Evolutionary conservation across 208 protist genomes (phyloP).

Genomic region (Trypanosoma scelopori): DNA sequence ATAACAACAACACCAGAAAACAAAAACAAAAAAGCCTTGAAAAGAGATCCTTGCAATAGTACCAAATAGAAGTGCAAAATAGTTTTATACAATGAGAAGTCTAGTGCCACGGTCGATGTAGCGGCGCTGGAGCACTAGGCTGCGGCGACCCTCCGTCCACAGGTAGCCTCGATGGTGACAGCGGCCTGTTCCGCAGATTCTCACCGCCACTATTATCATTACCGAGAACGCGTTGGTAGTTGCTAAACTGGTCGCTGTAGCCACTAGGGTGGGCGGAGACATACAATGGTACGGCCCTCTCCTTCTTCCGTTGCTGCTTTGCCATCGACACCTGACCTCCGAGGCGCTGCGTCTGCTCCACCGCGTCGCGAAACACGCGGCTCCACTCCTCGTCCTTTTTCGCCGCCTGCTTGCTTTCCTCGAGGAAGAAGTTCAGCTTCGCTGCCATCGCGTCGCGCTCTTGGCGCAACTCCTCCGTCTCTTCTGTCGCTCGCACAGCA

Average conservation of each 20-base stretch:
- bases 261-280: constrained; percentile 6
- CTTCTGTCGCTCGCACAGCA: constrained; percentile 50
- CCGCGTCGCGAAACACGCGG: constrained; percentile 56
- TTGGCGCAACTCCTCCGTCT: constrained; percentile 54
- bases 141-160: constrained; percentile 11
- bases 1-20: neutral
- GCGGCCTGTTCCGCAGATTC: neutral
- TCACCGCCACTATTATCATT: neutral
- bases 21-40: constrained; percentile 1
- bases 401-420: constrained; percentile 48
- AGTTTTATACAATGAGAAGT: neutral
- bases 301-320: constrained; percentile 22
- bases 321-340: constrained; percentile 41
- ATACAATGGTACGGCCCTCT: neutral
- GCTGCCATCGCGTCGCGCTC: constrained; percentile 71
- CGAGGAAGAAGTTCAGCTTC: constrained; percentile 66
- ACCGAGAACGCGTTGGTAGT: constrained; percentile 15
- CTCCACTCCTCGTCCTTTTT: constrained; percentile 55
- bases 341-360: constrained; percentile 48
- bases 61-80: constrained; percentile 8
- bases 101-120: constrained; percentile 22
- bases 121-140: neutral
- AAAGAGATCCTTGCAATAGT: neutral
- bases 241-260: constrained; percentile 20
- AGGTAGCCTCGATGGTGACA: neutral